Evolutionary conservation across 164 flowering plant species (phyloP).

Genomic region (Sedum album): DNA sequence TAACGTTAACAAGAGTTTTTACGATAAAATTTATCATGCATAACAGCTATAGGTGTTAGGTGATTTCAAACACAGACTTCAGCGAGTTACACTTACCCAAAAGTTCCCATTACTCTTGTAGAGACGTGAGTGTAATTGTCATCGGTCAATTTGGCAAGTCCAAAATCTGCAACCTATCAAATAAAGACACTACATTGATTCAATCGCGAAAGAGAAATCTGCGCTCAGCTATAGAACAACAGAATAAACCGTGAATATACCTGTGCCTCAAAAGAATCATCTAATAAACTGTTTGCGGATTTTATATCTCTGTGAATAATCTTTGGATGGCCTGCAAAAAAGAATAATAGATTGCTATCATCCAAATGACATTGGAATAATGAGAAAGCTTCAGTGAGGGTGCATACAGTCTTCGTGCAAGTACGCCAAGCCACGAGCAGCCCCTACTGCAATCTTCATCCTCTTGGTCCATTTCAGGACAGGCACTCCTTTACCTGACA

Average conservation of each 20-base stretch:
- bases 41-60: background rate
- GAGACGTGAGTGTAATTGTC: conserved; percentile 54
- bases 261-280: conserved; percentile 62
- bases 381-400: background rate
- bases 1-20: too few relatives aligned
- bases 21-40: too few relatives aligned
- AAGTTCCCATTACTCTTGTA: conserved; percentile 82
- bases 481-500: conserved; percentile 39
- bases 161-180: conserved; percentile 72
- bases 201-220: background rate
- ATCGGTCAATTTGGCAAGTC: conserved; percentile 55
- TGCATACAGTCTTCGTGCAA: conserved; percentile 78
- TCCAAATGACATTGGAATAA: background rate
- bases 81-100: conserved; percentile 51
- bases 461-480: conserved; percentile 60
- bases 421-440: conserved; percentile 79
- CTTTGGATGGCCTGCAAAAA: conserved; percentile 57
- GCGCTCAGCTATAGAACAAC: background rate
- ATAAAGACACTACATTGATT: conserved; percentile 3
- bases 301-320: conserved; percentile 37
- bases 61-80: background rate
- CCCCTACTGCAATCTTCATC: conserved; percentile 54
- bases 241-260: conserved; percentile 18
- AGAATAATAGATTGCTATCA: background rate
- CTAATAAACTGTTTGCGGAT: conserved; percentile 69